Evolutionary conservation across 148 eudicot species (phyloP).

Genomic region (Rheum nobile): DNA sequence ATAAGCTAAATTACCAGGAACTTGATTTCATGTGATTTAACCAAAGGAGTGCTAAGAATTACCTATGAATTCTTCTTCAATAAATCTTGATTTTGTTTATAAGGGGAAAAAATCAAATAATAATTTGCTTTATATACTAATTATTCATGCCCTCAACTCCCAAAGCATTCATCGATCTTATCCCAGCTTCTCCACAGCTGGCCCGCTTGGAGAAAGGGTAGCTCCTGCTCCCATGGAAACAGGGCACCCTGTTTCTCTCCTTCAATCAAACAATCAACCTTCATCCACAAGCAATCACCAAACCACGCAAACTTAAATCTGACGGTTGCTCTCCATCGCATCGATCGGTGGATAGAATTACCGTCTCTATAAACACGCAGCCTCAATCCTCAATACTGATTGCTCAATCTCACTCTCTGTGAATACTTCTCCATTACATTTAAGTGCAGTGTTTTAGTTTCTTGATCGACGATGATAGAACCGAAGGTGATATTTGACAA

Average conservation of each 20-base stretch:
- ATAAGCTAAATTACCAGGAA: too few species aligned
- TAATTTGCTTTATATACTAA: background rate
- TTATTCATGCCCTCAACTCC: background rate
- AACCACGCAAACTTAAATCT: background rate
- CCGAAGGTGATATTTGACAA: slow-evolving; percentile 7
- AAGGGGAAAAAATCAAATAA: background rate
- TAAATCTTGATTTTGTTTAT: too few species aligned
- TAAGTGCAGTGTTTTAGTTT: background rate
- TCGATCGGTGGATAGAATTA: too few species aligned
- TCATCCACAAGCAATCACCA: background rate
- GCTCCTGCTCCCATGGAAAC: background rate
- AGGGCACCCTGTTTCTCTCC: background rate
- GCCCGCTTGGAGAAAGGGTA: background rate
- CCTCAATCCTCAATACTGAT: background rate
- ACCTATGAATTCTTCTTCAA: too few species aligned
- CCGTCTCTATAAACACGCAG: too few species aligned
- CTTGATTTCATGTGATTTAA: too few species aligned
- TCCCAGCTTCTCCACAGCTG: background rate
- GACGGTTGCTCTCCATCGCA: background rate
- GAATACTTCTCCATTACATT: background rate
- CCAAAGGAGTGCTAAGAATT: too few species aligned
- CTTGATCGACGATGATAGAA: background rate
- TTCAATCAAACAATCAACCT: background rate
- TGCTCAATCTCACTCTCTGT: background rate
- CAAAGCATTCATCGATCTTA: too few species aligned